phyloP scores from a whole-genome alignment of 2,329 filamentous ascomycete species.

The Onygenales sp. region DNA sequence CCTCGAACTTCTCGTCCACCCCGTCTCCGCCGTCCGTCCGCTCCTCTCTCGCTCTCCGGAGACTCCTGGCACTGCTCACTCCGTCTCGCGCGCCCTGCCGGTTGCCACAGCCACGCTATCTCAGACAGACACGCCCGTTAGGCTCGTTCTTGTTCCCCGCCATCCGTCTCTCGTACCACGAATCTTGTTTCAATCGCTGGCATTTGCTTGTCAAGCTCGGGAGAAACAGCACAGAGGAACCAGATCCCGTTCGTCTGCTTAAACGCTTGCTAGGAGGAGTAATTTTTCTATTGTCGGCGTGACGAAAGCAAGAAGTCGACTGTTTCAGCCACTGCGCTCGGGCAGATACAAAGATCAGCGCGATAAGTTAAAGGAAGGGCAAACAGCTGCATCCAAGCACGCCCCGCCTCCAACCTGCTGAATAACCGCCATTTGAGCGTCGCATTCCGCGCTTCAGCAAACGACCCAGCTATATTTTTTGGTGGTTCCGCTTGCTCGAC shows the following conservation, averaged over 20 bases:
- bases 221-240: slow-evolving; percentile 4
- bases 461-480: neutral
- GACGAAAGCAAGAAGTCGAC: neutral
- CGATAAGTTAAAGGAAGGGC: neutral
- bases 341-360: neutral
- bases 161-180: slow-evolving; percentile 5
- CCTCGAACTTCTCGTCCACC: neutral
- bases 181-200: slow-evolving; percentile 26
- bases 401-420: neutral
- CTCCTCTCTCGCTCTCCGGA: neutral
- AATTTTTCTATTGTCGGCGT: neutral
- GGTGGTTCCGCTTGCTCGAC: neutral
- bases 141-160: slow-evolving; percentile 16
- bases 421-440: neutral
- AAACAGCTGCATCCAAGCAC: neutral
- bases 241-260: neutral
- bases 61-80: too few species aligned
- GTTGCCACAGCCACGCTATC: too few species aligned
- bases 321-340: neutral
- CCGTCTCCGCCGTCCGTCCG: slow-evolving; percentile 10
- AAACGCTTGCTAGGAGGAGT: neutral
- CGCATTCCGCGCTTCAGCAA: neutral
- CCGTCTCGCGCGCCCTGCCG: too few species aligned
- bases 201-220: slow-evolving; percentile 41
- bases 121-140: neutral